Percentiles rank a stretch among this genome's conserved stretches.
phyloP scores from a whole-genome alignment of 139 green algal species.

The Tetraselmis chui region DNA sequence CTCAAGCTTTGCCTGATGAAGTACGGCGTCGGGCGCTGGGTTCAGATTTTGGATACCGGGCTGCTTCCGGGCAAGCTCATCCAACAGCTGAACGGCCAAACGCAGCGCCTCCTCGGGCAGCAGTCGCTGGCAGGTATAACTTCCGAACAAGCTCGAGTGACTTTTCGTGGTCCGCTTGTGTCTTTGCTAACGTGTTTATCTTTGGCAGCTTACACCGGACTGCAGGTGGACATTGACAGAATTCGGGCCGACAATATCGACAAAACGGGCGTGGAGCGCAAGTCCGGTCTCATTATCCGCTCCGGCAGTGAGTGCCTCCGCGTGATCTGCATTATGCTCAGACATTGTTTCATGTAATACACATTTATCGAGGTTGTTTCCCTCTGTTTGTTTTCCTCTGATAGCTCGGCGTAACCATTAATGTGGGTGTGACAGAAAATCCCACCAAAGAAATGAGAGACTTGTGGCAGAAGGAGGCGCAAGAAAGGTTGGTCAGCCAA shows the following conservation, averaged over 20 bases:
- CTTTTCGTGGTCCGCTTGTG: neutral
- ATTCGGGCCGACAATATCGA: conserved; percentile 69
- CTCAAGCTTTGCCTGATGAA: conserved; percentile 81
- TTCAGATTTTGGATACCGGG: conserved; percentile 72
- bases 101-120: conserved; percentile 80
- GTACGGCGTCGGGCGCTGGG: conserved; percentile 76
- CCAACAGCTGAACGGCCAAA: conserved; percentile 84
- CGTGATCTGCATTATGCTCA: neutral
- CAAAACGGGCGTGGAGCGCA: conserved; percentile 49
- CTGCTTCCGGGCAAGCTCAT: conserved; percentile 83
- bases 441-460: conserved; percentile 60
- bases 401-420: neutral
- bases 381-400: neutral
- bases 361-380: neutral
- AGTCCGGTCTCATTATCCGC: conserved; percentile 78
- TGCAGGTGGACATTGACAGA: conserved; percentile 71
- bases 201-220: conserved; percentile 49
- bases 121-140: conserved; percentile 67
- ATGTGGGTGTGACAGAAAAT: conserved; percentile 36
- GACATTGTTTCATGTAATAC: neutral
- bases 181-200: neutral
- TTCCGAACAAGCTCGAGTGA: neutral
- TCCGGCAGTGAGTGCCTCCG: conserved; percentile 48
- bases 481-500: conserved; percentile 41
- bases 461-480: conserved; percentile 43